phyloP scores from a whole-genome alignment of 2,329 filamentous ascomycete species.

The Xylariomycetidae sp. region DNA sequence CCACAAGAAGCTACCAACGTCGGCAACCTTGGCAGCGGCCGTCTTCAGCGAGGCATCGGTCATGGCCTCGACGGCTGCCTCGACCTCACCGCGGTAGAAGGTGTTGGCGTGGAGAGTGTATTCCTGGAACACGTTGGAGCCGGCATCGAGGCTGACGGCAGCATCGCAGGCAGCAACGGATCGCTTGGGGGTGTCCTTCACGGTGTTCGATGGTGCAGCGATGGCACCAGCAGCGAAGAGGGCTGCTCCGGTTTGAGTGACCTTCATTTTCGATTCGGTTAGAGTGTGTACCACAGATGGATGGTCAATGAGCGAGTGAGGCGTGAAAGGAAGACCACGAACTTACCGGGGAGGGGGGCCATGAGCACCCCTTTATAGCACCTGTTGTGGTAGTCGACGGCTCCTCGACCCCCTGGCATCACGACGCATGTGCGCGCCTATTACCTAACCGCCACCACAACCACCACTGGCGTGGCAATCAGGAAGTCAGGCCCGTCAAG shows the following conservation, averaged over 20 bases:
- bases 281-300: no score
- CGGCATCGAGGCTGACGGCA: slow-evolving; percentile 26
- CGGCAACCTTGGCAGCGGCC: slow-evolving; percentile 46
- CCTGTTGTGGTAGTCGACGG: no score
- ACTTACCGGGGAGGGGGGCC: slow-evolving; percentile 7
- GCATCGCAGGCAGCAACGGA: slow-evolving; percentile 18
- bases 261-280: slow-evolving; percentile 26
- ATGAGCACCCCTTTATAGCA: slow-evolving; percentile 25
- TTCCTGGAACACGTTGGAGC: slow-evolving; percentile 24
- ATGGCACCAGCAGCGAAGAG: slow-evolving; percentile 23
- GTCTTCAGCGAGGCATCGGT: slow-evolving; percentile 47
- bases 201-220: slow-evolving; percentile 22
- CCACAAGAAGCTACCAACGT: slow-evolving; percentile 52
- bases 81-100: slow-evolving; percentile 26
- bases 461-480: slow-evolving; percentile 21
- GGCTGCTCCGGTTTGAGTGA: slow-evolving; percentile 19
- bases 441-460: no score
- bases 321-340: slow-evolving; percentile 10
- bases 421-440: not conserved
- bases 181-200: slow-evolving; percentile 11
- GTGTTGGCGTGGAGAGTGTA: slow-evolving; percentile 28
- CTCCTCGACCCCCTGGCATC: slow-evolving; percentile 3
- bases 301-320: slow-evolving; percentile 20
- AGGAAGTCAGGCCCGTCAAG: slow-evolving; percentile 28
- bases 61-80: slow-evolving; percentile 20